Conservation (phyloP, 2,329 filamentous ascomycete genomes). For the Neopestalotiopsis sp. region DNA sequence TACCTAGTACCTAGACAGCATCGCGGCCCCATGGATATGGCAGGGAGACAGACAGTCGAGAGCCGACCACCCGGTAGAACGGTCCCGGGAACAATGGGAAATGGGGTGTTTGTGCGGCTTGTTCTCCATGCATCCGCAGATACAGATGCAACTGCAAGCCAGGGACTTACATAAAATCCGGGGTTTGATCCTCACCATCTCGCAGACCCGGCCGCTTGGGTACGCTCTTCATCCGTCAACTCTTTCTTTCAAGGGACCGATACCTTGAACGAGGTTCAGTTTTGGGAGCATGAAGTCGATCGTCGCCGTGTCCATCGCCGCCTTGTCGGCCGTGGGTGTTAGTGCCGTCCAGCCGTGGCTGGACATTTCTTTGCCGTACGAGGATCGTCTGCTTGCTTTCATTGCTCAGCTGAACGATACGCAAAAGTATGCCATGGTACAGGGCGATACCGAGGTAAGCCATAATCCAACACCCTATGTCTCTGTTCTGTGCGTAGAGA, state of each 20-base stretch:
- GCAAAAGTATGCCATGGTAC: conserved; percentile 12
- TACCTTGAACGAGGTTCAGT: background rate
- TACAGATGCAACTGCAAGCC: background rate
- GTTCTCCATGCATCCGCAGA: background rate
- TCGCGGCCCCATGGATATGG: background rate
- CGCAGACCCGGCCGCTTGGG: background rate
- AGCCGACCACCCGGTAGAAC: background rate
- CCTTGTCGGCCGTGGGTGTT: background rate
- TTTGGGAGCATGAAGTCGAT: background rate
- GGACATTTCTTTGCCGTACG: conserved; percentile 6
- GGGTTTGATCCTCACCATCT: background rate
- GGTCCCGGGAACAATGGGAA: background rate
- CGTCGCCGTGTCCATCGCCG: background rate
- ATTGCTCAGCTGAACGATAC: conserved; percentile 13
- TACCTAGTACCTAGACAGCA: background rate
- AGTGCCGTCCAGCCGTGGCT: conserved; percentile 11
- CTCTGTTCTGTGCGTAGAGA: background rate
- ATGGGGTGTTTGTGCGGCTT: background rate
- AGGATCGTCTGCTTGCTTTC: conserved; percentile 13
- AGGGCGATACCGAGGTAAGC: conserved; percentile 15
- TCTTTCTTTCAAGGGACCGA: background rate
- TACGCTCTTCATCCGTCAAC: background rate
- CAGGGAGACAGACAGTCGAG: background rate
- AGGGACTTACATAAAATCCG: background rate
- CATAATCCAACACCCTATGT: background rate